A percentile compares a stretch with the other conserved stretches of the same genome.
Evolutionary conservation across 371 early-diverging fungal genomes (phyloP).

Genomic region (Blastocladiella emersonii): DNA sequence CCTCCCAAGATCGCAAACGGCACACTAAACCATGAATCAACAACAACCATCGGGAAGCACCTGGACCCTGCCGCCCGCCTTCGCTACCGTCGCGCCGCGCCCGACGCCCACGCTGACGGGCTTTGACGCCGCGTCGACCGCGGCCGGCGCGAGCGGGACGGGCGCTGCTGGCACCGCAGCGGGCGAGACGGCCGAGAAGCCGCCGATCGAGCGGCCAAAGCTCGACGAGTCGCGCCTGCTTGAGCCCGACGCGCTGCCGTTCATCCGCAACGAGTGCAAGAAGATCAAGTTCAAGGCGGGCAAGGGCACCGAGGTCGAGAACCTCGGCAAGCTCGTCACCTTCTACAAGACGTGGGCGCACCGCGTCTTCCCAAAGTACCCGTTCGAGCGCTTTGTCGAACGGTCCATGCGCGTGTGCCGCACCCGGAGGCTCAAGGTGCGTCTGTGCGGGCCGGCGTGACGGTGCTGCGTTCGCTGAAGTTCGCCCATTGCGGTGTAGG

Average conservation of each 20-base stretch:
- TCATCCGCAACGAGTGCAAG: not conserved
- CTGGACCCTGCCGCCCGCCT: too few species aligned
- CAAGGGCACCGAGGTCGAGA: not conserved
- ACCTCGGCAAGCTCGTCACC: not conserved
- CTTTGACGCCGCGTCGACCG: not conserved
- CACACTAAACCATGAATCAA: too few species aligned
- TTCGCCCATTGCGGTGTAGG: not conserved
- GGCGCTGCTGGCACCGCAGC: not conserved
- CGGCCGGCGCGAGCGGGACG: not conserved
- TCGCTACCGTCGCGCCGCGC: too few species aligned
- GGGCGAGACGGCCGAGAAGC: not conserved
- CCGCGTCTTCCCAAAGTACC: not conserved
- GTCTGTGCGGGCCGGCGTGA: not conserved
- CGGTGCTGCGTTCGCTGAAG: not conserved
- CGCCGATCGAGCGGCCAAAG: not conserved
- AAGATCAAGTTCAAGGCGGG: not conserved
- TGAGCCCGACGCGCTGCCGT: not conserved
- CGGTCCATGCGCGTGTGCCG: not conserved
- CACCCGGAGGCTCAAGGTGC: not conserved
- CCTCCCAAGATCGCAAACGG: too few species aligned
- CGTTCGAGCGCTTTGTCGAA: not conserved
- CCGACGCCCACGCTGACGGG: not conserved
- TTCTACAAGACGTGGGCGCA: slow-evolving; percentile 1
- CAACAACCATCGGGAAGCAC: too few species aligned
- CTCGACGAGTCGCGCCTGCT: not conserved